phyloP scores from a whole-genome alignment of 2,329 filamentous ascomycete genomes.

The Leptographium lundbergii region DNA sequence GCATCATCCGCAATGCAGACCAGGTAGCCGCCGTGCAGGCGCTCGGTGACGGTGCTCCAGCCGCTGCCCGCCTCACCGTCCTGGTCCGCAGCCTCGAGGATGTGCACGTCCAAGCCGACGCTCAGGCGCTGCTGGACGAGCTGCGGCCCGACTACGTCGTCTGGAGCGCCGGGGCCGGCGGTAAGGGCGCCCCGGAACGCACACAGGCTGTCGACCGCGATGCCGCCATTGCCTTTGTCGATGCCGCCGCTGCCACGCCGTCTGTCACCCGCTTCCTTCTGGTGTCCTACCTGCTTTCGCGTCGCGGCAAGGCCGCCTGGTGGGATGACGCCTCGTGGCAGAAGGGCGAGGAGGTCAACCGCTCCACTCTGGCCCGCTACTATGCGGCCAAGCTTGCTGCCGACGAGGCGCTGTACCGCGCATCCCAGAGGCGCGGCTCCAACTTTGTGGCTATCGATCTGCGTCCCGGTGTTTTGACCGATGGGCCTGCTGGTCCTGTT shows the following conservation, averaged over 20 bases:
- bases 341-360: constrained; percentile 24
- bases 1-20: constrained; percentile 60
- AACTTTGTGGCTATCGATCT: constrained; percentile 38
- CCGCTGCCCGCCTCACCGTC: constrained; percentile 51
- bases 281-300: constrained; percentile 46
- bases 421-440: constrained; percentile 22
- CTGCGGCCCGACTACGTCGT: constrained; percentile 54
- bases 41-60: constrained; percentile 22
- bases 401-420: constrained; percentile 42
- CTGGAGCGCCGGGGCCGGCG: constrained; percentile 53
- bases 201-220: constrained; percentile 40
- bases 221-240: constrained; percentile 50
- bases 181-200: constrained; percentile 41
- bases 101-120: constrained; percentile 49
- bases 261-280: constrained; percentile 50
- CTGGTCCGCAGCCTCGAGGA: constrained; percentile 61
- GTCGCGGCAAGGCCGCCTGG: constrained; percentile 40
- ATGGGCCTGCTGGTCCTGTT: constrained; percentile 33
- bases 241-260: constrained; percentile 41
- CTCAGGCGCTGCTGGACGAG: constrained; percentile 46
- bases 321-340: constrained; percentile 39
- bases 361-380: constrained; percentile 35
- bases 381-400: constrained; percentile 48
- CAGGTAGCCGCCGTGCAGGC: constrained; percentile 53
- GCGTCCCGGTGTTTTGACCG: constrained; percentile 37